phyloP scores from a whole-genome alignment of 2,329 filamentous ascomycete species.

The Penicillium verrucosum region DNA sequence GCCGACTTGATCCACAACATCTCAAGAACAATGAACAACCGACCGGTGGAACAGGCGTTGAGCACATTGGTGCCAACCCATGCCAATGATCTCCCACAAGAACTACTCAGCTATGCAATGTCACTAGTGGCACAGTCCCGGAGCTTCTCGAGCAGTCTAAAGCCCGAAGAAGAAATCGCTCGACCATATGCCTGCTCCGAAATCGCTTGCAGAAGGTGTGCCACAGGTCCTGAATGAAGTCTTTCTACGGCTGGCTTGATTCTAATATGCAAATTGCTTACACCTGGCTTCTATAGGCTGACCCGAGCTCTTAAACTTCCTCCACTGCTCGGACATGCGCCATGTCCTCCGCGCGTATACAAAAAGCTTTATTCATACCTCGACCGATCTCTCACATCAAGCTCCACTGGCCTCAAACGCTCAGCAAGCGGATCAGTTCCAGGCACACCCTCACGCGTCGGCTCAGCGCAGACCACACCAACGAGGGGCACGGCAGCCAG shows the following conservation, averaged over 20 bases:
- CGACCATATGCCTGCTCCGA: constrained; percentile 80
- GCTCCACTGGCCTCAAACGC: constrained; percentile 35
- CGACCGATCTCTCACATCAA: constrained; percentile 60
- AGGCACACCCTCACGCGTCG: constrained; percentile 29
- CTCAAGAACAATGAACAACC: constrained; percentile 59
- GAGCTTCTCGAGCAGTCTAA: constrained; percentile 71
- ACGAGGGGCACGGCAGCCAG: constrained; percentile 24
- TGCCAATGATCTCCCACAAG: constrained; percentile 62
- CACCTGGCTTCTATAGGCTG: constrained; percentile 52
- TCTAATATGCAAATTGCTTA: neutral
- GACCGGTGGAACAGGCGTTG: constrained; percentile 69
- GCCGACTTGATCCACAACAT: neutral
- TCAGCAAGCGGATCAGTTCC: constrained; percentile 33
- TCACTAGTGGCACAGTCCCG: constrained; percentile 79
- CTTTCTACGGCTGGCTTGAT: neutral
- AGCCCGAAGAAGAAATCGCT: constrained; percentile 83
- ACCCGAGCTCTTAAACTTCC: constrained; percentile 75
- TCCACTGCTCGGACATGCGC: constrained; percentile 69
- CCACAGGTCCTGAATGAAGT: neutral
- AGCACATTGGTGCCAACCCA: constrained; percentile 71
- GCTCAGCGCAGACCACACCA: constrained; percentile 40
- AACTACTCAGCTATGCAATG: constrained; percentile 67
- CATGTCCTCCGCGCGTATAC: constrained; percentile 76
- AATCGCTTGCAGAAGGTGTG: constrained; percentile 80
- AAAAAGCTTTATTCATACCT: constrained; percentile 79